Conservation (phyloP, 805 yeast genomes). For the Saccharomyces jurei region DNA sequence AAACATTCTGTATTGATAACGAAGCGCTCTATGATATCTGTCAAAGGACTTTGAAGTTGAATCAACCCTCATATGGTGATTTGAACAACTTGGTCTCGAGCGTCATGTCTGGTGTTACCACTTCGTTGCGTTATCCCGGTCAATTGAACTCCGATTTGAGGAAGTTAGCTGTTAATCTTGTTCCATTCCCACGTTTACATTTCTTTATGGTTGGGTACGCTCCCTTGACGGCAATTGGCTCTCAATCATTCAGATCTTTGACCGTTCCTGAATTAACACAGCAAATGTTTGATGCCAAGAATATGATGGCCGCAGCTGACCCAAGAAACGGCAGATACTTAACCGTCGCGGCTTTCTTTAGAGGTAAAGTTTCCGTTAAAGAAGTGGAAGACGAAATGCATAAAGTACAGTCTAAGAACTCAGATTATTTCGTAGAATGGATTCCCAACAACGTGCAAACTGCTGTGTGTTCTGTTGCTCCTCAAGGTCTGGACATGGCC, state of each 20-base stretch:
- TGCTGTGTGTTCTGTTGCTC: slow-evolving; percentile 86
- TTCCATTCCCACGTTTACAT: slow-evolving; percentile 92
- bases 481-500: slow-evolving; percentile 75
- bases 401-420: slow-evolving; percentile 72
- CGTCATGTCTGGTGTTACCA: slow-evolving; percentile 93
- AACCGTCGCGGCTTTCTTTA: slow-evolving; percentile 88
- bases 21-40: slow-evolving; percentile 89
- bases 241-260: slow-evolving; percentile 74
- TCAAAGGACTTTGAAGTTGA: slow-evolving; percentile 73
- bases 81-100: slow-evolving; percentile 77
- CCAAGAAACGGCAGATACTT: slow-evolving; percentile 86
- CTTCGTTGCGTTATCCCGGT: slow-evolving; percentile 90
- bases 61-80: slow-evolving; percentile 70
- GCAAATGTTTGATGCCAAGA: slow-evolving; percentile 85
- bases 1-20: slow-evolving; percentile 90
- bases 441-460: slow-evolving; percentile 93
- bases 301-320: slow-evolving; percentile 94
- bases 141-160: slow-evolving; percentile 88
- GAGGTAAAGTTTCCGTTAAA: slow-evolving; percentile 87
- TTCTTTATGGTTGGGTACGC: slow-evolving; percentile 95
- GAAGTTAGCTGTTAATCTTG: slow-evolving; percentile 87
- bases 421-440: slow-evolving; percentile 87
- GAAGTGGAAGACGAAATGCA: slow-evolving; percentile 93
- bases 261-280: slow-evolving; percentile 88
- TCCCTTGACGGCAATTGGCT: slow-evolving; percentile 73